Evolutionary conservation across 2,329 filamentous ascomycete genomes (phyloP).

Genomic region (Leptoxyphium fumago): DNA sequence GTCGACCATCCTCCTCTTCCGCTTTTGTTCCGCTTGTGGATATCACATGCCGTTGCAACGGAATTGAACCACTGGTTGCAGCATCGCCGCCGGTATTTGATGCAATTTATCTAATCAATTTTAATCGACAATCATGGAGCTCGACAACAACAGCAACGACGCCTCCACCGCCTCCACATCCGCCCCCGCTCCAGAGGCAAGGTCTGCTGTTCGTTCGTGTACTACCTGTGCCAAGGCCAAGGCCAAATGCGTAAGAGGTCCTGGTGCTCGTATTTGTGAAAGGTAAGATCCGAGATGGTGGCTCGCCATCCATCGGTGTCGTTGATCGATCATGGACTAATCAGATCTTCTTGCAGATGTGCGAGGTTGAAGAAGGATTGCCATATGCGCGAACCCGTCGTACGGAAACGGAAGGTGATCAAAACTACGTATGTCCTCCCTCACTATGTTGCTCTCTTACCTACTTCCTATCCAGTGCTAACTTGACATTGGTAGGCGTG

Average conservation of each 20-base stretch:
- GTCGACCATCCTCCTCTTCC: too few species aligned
- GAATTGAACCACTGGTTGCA: too few species aligned
- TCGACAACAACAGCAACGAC: too few species aligned
- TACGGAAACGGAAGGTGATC: conserved; percentile 11
- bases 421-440: conserved; percentile 17
- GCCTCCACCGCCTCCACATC: too few species aligned
- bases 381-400: conserved; percentile 12
- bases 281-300: conserved; percentile 5
- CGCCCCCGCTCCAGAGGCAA: too few species aligned
- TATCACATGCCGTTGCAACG: too few species aligned
- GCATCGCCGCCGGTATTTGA: too few species aligned
- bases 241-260: conserved; percentile 17
- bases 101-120: too few species aligned
- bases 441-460: not conserved
- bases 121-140: too few species aligned
- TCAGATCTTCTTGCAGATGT: conserved; percentile 10
- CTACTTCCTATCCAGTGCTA: conserved; percentile 1
- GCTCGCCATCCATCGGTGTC: not conserved
- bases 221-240: conserved; percentile 19
- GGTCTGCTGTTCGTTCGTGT: conserved; percentile 8
- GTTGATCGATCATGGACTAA: too few species aligned
- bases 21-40: too few species aligned
- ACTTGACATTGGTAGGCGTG: conserved; percentile 9
- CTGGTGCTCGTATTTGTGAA: conserved; percentile 13
- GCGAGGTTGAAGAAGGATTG: conserved; percentile 19